Conservation (phyloP, 2,329 filamentous ascomycete genomes). For the Gaeumannomyces tritici region DNA sequence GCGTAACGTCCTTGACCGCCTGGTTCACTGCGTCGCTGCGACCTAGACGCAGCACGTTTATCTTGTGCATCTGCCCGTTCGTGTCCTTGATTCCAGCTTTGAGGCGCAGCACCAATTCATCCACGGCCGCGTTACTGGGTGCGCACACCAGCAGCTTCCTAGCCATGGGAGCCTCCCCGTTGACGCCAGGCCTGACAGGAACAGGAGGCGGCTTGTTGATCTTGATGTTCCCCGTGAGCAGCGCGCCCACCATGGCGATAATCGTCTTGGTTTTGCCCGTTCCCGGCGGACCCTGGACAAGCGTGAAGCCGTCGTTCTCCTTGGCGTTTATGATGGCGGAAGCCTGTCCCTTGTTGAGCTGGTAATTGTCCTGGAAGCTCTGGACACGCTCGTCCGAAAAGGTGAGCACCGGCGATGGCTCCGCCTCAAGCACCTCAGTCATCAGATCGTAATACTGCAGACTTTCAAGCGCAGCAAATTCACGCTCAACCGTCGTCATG, state of each 20-base stretch:
- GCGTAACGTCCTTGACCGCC: constrained; percentile 79
- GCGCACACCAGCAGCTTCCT: constrained; percentile 95
- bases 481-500: constrained; percentile 88
- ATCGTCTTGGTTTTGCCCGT: constrained; percentile 99
- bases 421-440: constrained; percentile 76
- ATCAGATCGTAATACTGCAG: constrained; percentile 94
- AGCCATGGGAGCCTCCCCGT: constrained; percentile 23
- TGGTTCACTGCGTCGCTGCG: constrained; percentile 87
- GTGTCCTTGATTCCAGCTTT: constrained; percentile 77
- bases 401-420: constrained; percentile 77
- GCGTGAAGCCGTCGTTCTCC: constrained; percentile 93
- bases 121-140: constrained; percentile 96
- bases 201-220: constrained; percentile 15
- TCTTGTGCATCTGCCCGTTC: constrained; percentile 60
- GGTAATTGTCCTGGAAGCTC: constrained; percentile 65
- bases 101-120: constrained; percentile 87
- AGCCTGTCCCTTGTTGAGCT: constrained; percentile 80
- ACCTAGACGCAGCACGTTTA: constrained; percentile 84
- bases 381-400: constrained; percentile 68
- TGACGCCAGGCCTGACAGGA: constrained; percentile 19
- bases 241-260: constrained; percentile 83
- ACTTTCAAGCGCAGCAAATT: constrained; percentile 85
- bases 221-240: constrained; percentile 53
- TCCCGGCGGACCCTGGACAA: constrained; percentile 92
- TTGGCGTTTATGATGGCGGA: constrained; percentile 85